Conservation (phyloP, 2,329 filamentous ascomycete genomes). For the Penicillium sp. region DNA sequence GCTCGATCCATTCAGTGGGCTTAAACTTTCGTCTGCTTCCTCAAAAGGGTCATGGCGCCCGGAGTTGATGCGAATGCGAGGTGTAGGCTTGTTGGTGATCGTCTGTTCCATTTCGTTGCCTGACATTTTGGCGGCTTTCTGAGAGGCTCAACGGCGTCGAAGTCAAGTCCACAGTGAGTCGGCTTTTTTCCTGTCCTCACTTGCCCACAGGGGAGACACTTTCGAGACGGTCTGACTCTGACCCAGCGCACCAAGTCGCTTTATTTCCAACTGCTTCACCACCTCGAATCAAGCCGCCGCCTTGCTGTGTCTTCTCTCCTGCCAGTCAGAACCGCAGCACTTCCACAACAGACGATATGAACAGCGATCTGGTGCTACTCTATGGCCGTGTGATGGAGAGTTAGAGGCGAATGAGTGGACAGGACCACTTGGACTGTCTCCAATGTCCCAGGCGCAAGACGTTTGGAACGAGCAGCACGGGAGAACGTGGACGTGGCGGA, state of each 20-base stretch:
- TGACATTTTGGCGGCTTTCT: conserved; percentile 13
- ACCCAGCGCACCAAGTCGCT: too few species aligned
- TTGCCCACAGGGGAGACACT: too few species aligned
- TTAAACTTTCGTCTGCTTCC: conserved; percentile 28
- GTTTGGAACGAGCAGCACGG: conserved; percentile 4
- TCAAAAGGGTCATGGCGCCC: conserved; percentile 50
- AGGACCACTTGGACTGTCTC: conserved; percentile 21
- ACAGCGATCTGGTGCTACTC: too few species aligned
- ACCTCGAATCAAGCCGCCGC: too few species aligned
- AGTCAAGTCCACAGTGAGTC: not conserved
- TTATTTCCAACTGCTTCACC: too few species aligned
- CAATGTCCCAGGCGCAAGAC: conserved; percentile 51
- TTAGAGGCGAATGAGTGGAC: conserved; percentile 20
- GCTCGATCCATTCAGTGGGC: conserved; percentile 12
- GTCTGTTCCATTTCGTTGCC: conserved; percentile 12
- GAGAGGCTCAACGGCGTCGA: not conserved
- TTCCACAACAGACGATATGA: too few species aligned
- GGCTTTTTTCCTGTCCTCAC: not conserved
- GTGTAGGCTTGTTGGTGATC: conserved; percentile 29
- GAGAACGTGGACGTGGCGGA: conserved; percentile 11
- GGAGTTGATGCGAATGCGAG: conserved; percentile 61
- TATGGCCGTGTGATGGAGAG: not conserved
- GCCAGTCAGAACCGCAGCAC: too few species aligned
- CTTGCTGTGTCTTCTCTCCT: too few species aligned
- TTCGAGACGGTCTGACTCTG: too few species aligned